Conservation (phyloP, 805 yeast genomes). For the Saccharomycopsis fermentans region DNA sequence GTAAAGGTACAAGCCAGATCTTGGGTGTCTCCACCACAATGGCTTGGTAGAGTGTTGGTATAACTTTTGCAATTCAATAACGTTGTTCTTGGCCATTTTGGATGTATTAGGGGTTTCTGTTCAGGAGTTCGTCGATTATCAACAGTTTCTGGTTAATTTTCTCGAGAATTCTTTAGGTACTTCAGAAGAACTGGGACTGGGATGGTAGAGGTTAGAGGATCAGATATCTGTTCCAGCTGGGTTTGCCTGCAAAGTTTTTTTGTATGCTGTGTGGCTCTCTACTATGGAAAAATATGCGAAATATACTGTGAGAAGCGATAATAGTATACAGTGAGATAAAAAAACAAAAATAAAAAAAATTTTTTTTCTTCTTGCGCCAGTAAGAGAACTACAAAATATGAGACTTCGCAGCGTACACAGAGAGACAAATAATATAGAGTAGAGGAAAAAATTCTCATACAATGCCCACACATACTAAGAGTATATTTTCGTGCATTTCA, state of each 20-base stretch:
- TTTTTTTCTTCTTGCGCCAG: background rate
- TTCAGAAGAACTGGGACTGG: too few relatives aligned
- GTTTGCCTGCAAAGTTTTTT: too few relatives aligned
- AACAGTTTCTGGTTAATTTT: background rate
- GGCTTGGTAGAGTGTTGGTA: conserved; percentile 51
- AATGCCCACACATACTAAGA: background rate
- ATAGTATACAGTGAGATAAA: too few relatives aligned
- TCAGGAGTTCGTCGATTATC: too few relatives aligned
- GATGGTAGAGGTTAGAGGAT: too few relatives aligned
- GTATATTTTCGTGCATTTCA: background rate
- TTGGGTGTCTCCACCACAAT: conserved; percentile 48
- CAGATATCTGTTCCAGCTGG: too few relatives aligned
- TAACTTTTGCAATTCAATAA: conserved; percentile 48
- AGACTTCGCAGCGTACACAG: too few relatives aligned
- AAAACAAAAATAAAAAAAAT: too few relatives aligned
- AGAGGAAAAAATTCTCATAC: background rate
- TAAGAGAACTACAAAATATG: background rate
- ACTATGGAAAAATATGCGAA: too few relatives aligned
- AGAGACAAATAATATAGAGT: background rate
- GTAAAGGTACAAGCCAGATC: conserved; percentile 53
- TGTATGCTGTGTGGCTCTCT: too few relatives aligned
- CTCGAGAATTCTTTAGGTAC: too few relatives aligned
- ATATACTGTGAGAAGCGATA: too few relatives aligned
- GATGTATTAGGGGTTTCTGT: background rate
- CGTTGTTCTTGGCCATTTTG: conserved; percentile 27